Evolutionary conservation across 805 yeast genomes (phyloP).

Genomic region (Candida koratica): DNA sequence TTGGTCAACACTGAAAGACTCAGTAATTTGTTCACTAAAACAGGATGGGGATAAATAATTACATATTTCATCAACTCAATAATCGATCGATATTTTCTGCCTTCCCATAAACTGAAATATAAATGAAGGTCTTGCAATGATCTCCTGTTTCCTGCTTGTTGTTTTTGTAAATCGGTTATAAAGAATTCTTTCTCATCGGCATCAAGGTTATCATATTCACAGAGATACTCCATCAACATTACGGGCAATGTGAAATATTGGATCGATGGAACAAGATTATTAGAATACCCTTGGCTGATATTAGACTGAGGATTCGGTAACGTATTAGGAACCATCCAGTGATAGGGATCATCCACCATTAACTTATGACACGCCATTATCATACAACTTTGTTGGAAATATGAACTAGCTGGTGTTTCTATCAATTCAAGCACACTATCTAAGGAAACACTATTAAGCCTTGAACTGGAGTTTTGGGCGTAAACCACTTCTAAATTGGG

Average conservation of each 20-base stretch:
- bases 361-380: conserved; percentile 25
- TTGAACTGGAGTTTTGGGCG: conserved; percentile 19
- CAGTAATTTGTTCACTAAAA: neutral
- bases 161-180: conserved; percentile 16
- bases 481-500: conserved; percentile 15
- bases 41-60: conserved; percentile 32
- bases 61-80: conserved; percentile 28
- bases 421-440: conserved; percentile 12
- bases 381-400: conserved; percentile 27
- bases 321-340: conserved; percentile 25
- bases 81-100: conserved; percentile 19
- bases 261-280: conserved; percentile 19
- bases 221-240: conserved; percentile 13
- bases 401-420: conserved; percentile 15
- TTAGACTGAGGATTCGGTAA: conserved; percentile 17
- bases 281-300: conserved; percentile 23
- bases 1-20: conserved; percentile 6
- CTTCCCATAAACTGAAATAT: conserved; percentile 32
- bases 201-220: conserved; percentile 12
- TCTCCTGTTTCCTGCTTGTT: conserved; percentile 16
- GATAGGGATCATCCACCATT: conserved; percentile 19
- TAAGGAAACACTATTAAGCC: conserved; percentile 3
- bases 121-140: conserved; percentile 25
- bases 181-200: conserved; percentile 20
- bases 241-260: conserved; percentile 25